phyloP scores from a whole-genome alignment of 164 flowering plant genomes.

The Vitis rupestris region DNA sequence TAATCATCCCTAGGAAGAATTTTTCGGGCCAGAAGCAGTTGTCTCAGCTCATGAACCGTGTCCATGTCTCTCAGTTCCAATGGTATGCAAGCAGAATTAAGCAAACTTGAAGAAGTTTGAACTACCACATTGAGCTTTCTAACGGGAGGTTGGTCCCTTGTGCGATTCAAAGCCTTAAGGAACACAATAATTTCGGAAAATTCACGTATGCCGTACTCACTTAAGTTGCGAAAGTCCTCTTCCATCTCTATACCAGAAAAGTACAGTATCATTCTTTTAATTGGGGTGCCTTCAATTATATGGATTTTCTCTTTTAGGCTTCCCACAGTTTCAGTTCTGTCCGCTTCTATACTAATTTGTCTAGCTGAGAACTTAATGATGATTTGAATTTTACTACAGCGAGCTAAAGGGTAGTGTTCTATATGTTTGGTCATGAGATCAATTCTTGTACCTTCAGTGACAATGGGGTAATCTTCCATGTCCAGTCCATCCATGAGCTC shows the following conservation, averaged over 20 bases:
- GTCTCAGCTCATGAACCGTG: constrained; percentile 54
- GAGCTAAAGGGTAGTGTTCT: background rate
- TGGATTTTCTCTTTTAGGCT: constrained; percentile 78
- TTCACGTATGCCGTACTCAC: constrained; percentile 60
- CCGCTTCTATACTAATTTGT: constrained; percentile 45
- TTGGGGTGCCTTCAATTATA: constrained; percentile 59
- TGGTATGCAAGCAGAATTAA: constrained; percentile 57
- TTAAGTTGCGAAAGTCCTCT: constrained; percentile 52
- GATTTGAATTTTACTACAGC: constrained; percentile 31
- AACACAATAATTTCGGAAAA: constrained; percentile 58
- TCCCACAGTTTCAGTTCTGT: constrained; percentile 55
- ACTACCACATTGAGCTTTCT: constrained; percentile 47
- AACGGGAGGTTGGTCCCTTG: constrained; percentile 30
- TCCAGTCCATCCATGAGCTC: constrained; percentile 77
- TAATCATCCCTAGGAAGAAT: constrained; percentile 76
- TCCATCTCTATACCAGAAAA: constrained; percentile 53
- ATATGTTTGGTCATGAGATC: constrained; percentile 35
- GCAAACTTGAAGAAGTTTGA: constrained; percentile 56
- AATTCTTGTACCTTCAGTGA: constrained; percentile 59
- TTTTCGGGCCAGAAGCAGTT: constrained; percentile 35
- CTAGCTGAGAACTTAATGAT: constrained; percentile 43
- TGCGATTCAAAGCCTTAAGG: constrained; percentile 26
- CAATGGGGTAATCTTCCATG: constrained; percentile 69
- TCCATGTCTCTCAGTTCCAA: constrained; percentile 54
- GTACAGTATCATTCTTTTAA: constrained; percentile 44